Evolutionary conservation across 169 alveolate species (phyloP).

Genomic region (Plasmodium sp.): DNA sequence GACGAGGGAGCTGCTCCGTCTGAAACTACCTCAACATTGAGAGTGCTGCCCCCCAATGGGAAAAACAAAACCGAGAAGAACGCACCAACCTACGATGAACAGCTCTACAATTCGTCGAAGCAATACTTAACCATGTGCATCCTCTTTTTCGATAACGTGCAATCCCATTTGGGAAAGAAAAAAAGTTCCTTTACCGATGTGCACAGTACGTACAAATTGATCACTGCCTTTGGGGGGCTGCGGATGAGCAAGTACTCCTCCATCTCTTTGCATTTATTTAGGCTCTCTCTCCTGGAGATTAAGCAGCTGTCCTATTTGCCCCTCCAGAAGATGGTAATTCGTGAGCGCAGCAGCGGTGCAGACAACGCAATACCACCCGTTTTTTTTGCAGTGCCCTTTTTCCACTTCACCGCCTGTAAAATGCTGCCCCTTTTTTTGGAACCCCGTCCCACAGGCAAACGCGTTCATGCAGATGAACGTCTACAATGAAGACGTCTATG

Average conservation of each 20-base stretch:
- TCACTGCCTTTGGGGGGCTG: conserved; percentile 41
- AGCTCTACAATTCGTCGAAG: conserved; percentile 26
- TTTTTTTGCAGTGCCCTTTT: neutral
- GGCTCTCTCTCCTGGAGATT: conserved; percentile 17
- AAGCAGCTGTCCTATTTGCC: conserved; percentile 64
- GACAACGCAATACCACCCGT: neutral
- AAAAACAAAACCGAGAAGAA: neutral
- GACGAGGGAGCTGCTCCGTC: neutral
- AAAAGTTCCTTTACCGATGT: conserved; percentile 35
- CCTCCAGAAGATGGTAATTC: conserved; percentile 58
- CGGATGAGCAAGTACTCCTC: conserved; percentile 41
- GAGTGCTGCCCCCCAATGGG: neutral
- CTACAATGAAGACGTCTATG: conserved; percentile 66
- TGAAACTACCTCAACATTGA: neutral
- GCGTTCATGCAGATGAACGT: conserved; percentile 67
- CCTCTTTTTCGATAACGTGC: conserved; percentile 38
- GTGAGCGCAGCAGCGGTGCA: neutral
- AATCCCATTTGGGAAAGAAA: conserved; percentile 31
- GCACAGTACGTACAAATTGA: conserved; percentile 45
- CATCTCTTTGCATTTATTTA: conserved; percentile 46
- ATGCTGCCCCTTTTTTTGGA: neutral
- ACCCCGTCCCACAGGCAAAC: conserved; percentile 21
- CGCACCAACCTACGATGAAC: conserved; percentile 7
- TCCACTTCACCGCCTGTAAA: neutral
- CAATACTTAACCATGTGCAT: conserved; percentile 14